These are phyloP conservation scores for Citrus glauca DNA, from an alignment of 345 rosid genomes.

Conservation along the genomic window DNA sequence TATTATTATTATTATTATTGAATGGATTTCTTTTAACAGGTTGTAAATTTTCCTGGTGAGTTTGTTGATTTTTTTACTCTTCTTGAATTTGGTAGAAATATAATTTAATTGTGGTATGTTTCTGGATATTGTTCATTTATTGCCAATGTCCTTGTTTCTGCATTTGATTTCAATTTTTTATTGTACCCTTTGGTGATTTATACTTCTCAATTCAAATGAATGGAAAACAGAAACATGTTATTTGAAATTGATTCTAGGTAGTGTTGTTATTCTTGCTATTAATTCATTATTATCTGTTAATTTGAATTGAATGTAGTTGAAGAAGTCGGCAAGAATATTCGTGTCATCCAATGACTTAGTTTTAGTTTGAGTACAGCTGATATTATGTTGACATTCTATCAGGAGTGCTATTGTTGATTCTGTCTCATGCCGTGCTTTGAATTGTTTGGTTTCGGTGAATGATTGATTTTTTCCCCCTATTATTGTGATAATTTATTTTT, in stretches of 20 bases:
- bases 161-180: not conserved
- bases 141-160: not conserved
- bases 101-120: not conserved
- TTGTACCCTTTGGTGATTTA: not conserved
- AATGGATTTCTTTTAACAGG: conserved; percentile 12
- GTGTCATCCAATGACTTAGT: not conserved
- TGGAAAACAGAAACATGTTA: not conserved
- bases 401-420: not conserved
- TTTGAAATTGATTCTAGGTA: not conserved
- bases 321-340: not conserved
- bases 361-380: not conserved
- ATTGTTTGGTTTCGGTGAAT: not conserved
- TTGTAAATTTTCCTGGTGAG: conserved; percentile 6
- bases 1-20: not conserved
- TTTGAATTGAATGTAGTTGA: not conserved
- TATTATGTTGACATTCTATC: not conserved
- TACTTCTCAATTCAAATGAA: not conserved
- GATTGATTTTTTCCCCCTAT: not conserved
- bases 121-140: not conserved
- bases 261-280: not conserved
- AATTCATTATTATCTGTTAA: not conserved
- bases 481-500: not conserved
- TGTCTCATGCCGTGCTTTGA: not conserved
- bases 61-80: not conserved
- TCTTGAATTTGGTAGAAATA: not conserved